phyloP scores from a whole-genome alignment of 768 basidiomycete species.

The Mrakia frigida region DNA sequence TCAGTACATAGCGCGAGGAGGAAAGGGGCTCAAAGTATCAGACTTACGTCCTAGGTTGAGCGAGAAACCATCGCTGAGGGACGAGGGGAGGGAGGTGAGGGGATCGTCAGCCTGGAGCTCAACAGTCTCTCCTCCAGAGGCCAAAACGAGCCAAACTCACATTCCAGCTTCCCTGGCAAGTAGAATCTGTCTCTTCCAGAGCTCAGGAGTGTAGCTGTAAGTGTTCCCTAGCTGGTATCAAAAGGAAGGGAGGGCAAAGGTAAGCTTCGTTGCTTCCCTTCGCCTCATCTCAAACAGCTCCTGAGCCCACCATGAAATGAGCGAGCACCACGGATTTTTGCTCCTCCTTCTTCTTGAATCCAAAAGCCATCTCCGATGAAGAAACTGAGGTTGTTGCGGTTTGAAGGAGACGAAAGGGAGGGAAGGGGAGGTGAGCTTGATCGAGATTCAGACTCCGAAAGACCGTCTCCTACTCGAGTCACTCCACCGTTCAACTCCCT shows the following conservation, averaged over 20 bases:
- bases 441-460: no score
- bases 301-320: conserved; percentile 44
- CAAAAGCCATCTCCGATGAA: not conserved
- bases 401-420: not conserved
- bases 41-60: conserved; percentile 41
- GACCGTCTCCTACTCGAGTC: not conserved
- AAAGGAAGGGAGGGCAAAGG: not conserved
- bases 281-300: not conserved
- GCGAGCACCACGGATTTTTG: conserved; percentile 38
- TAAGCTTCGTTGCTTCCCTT: not conserved
- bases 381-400: not conserved
- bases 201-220: conserved; percentile 39
- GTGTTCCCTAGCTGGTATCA: conserved; percentile 43
- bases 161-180: conserved; percentile 41
- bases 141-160: conserved; percentile 28
- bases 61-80: conserved; percentile 40
- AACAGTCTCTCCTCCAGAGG: not conserved
- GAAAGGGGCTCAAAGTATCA: no score
- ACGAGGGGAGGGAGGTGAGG: not conserved
- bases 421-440: not conserved
- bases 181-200: conserved; percentile 39
- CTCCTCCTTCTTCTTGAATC: not conserved
- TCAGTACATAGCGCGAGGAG: not conserved
- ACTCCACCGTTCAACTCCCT: not conserved
- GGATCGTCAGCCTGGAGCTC: not conserved